phyloP scores from a whole-genome alignment of 2,329 filamentous ascomycete genomes.

The Pseudonectria foliicola region DNA sequence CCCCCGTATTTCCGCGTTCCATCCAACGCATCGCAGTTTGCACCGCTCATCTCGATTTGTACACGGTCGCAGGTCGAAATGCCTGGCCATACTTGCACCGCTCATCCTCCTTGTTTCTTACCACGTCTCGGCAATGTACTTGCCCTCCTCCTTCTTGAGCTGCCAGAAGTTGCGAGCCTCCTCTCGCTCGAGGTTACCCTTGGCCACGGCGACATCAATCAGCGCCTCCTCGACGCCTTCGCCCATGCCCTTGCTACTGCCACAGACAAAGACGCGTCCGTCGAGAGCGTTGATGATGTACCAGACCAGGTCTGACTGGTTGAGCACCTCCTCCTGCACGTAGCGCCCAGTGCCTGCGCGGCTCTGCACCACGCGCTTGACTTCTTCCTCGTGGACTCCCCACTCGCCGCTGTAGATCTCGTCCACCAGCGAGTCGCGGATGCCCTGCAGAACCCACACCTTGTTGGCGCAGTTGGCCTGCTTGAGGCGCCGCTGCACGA shows the following conservation, averaged over 20 bases:
- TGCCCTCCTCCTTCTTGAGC: constrained; percentile 82
- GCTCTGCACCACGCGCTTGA: constrained; percentile 75
- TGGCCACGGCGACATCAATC: constrained; percentile 84
- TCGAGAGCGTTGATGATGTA: constrained; percentile 96
- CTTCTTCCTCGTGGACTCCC: constrained; percentile 83
- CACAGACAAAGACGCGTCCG: constrained; percentile 92
- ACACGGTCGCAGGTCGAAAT: too few relatives aligned
- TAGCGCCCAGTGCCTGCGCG: constrained; percentile 75
- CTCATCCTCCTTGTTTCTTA: constrained; percentile 30
- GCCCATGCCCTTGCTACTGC: constrained; percentile 92
- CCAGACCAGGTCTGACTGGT: constrained; percentile 96
- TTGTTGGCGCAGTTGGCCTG: constrained; percentile 96
- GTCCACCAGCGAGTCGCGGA: constrained; percentile 89
- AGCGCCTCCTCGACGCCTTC: constrained; percentile 88
- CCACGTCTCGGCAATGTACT: constrained; percentile 87
- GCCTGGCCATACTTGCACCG: too few relatives aligned
- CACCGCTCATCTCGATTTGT: too few relatives aligned
- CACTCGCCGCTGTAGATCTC: constrained; percentile 96
- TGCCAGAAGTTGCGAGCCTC: constrained; percentile 86
- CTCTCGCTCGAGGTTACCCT: constrained; percentile 75
- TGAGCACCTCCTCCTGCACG: constrained; percentile 88
- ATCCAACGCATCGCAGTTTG: too few relatives aligned
- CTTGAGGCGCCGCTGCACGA: constrained; percentile 88
- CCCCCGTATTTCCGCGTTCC: too few relatives aligned
- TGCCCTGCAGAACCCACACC: constrained; percentile 91